Evolutionary conservation across 768 basidiomycete genomes (phyloP), one percentile per base, ranked within the genome.

Genomic region (Leccinum subgranulosum): DNA sequence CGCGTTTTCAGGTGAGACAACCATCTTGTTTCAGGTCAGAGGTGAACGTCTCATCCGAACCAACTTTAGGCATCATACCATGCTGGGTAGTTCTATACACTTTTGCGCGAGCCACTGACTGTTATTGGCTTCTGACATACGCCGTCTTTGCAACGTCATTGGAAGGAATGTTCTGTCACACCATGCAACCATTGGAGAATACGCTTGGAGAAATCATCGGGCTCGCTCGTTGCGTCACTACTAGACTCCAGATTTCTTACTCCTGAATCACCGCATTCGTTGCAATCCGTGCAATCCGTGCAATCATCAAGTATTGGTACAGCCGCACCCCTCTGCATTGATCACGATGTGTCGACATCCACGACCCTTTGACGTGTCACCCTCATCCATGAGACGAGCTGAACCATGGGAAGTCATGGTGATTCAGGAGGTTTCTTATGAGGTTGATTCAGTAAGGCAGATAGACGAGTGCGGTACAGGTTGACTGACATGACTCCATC

Each of bases 91-190:
- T 79, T 6, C 62, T 83, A 14, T 70, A 72, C 45, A 71, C 76
- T 1, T 83, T 85, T 61, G 74, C 79, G 19, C 72, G 73, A 11
- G 73, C 73, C 10, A 70, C 79, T 11, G 72, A 73, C 21, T 73
- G 76, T 8, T 74, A 69, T 66, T 85, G 86, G 82, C 75, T 75
- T 0, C 76, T 81, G 3, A 51, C 76, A 11, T 87, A 84, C 64
- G 77, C 76, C 55, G 33, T 80, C 45, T 80, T 79, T 29, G 77
- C 80, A 53, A 80, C 83, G 1, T 49, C 82, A 7, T 64, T 85
- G 58, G 80, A 88, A 59, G 79, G 76, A 3, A 72, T 78, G 9
- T 86, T 88, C 64, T 85, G 82, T 64, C 66, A 4, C 4, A 14
- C n/a, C 15, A 25, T 33, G 15, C 23, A n/a, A 28, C 12, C 23